These are phyloP conservation scores for Candida lessepsii DNA, from an alignment of 805 yeast species.

Conservation along the genomic window DNA sequence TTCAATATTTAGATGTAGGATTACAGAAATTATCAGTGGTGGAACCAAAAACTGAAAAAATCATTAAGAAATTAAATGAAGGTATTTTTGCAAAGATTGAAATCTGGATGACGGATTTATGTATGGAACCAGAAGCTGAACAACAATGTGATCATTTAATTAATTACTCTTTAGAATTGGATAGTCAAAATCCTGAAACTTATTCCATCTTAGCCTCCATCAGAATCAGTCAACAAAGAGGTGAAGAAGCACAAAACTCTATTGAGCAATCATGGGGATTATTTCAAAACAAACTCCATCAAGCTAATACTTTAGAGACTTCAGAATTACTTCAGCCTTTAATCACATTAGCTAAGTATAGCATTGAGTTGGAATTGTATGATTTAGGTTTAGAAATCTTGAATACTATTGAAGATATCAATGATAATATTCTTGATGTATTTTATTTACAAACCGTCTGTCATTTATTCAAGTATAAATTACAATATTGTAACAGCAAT, in stretches of 20 bases:
- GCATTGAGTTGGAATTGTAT: slow-evolving; percentile 72
- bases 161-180: slow-evolving; percentile 58
- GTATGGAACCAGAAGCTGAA: slow-evolving; percentile 93
- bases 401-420: slow-evolving; percentile 65
- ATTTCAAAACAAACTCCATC: slow-evolving; percentile 46
- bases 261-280: slow-evolving; percentile 69
- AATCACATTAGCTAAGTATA: slow-evolving; percentile 66
- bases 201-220: slow-evolving; percentile 83
- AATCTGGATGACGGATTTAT: slow-evolving; percentile 96
- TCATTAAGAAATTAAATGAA: slow-evolving; percentile 60
- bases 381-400: slow-evolving; percentile 70
- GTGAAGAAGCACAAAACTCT: slow-evolving; percentile 70
- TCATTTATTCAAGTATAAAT: slow-evolving; percentile 45
- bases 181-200: slow-evolving; percentile 68
- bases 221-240: slow-evolving; percentile 80
- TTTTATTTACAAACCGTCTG: slow-evolving; percentile 84
- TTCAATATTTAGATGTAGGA: slow-evolving; percentile 61
- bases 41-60: slow-evolving; percentile 16
- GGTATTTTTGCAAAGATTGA: slow-evolving; percentile 86
- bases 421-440: slow-evolving; percentile 80
- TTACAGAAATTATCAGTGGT: slow-evolving; percentile 40
- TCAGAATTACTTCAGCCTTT: slow-evolving; percentile 73
- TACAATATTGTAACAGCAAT: slow-evolving; percentile 28
- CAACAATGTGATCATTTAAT: slow-evolving; percentile 70
- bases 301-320: slow-evolving; percentile 44